These are phyloP conservation scores for Sphaerobolus stellatus DNA, from an alignment of 1,284 basidiomycete genomes.

Conservation along the genomic window DNA sequence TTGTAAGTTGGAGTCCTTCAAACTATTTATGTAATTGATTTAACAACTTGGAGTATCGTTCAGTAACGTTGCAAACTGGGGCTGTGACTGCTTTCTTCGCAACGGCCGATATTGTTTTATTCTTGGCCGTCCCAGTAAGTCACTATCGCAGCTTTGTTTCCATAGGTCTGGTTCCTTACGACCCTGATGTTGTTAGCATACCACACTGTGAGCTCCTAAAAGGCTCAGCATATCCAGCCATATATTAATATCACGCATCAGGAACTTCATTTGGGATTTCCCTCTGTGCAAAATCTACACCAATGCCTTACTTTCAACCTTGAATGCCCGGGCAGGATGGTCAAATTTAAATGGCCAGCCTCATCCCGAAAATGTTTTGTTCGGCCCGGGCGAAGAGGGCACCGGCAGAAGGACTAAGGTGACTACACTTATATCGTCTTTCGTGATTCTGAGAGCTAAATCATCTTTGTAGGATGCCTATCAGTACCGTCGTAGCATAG, in stretches of 20 bases:
- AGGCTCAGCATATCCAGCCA: not conserved
- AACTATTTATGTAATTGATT: not conserved
- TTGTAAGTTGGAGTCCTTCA: not conserved
- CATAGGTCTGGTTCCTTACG: no score
- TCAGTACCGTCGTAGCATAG: no score
- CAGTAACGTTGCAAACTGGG: slow-evolving; percentile 42
- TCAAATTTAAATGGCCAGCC: no score
- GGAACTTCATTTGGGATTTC: slow-evolving; percentile 13
- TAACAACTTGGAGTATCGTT: not conserved
- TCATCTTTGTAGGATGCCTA: no score
- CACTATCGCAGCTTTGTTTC: no score
- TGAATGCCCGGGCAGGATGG: slow-evolving; percentile 12
- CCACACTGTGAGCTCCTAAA: slow-evolving; percentile 16
- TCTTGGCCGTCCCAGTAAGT: slow-evolving; percentile 22
- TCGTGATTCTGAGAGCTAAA: no score
- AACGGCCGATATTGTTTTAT: slow-evolving; percentile 35
- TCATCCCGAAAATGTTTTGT: not conserved
- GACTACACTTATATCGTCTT: no score
- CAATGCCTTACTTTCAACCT: slow-evolving; percentile 11
- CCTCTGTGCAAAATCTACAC: slow-evolving; percentile 15
- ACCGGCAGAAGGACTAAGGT: no score
- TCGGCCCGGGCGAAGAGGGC: no score
- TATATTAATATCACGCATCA: not conserved
- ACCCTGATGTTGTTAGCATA: not conserved
- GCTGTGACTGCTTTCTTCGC: slow-evolving; percentile 35